Base-by-base conservation (phyloP, 2,329 filamentous ascomycete genomes). In the Colletotrichum simmondsii region DNA sequence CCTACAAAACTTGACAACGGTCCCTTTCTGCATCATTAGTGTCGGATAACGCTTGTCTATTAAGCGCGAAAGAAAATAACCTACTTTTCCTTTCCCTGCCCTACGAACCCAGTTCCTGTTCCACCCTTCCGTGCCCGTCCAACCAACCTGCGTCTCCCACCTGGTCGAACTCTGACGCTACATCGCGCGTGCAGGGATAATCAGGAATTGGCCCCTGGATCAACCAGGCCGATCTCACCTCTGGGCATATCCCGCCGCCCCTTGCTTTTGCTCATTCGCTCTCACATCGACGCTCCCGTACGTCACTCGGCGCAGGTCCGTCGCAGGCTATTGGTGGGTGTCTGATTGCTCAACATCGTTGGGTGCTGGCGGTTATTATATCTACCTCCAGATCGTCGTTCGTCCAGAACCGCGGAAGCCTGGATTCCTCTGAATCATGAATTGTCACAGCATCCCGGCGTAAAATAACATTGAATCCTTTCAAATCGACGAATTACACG, bases 181-280 rank as follows among this genome's bases (percentile, higher is more conserved):
- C 63, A 54, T 58, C 52, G 61, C 68, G 53, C 22, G 42, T 57
- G 64, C 72, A 74, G 72, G 70, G 70, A 73, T 74, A 70, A 73
- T 73, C 72, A 73, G 65, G 65, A 53, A 73, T 69, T 69, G 70
- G 62, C 62, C 64, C 72, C 72, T 70, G 70, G 72, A 72, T 66
- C 70, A 65, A 60, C 53, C 61, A 65, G 61, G 72, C 58, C 65
- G 65, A 73, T 74, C 72, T 46, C 54, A 35, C 70, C 54, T 58
- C 46, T 65, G 32, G 65, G 19, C 42, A 63, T 32, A 37, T 72
- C 58, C 59, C 26, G 57, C 52, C 42, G 56, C 62, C 70, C 56
- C 59, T 66, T 49, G 54, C 71, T 53, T 67, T 49, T 42, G 37
- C 16, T 35, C 12, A 67, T 71, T 73, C 71, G 62, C 35, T 35